These are phyloP conservation scores for Cryptosporidium ryanae DNA, from an alignment of 169 alveolate species.

Conservation along the genomic window DNA sequence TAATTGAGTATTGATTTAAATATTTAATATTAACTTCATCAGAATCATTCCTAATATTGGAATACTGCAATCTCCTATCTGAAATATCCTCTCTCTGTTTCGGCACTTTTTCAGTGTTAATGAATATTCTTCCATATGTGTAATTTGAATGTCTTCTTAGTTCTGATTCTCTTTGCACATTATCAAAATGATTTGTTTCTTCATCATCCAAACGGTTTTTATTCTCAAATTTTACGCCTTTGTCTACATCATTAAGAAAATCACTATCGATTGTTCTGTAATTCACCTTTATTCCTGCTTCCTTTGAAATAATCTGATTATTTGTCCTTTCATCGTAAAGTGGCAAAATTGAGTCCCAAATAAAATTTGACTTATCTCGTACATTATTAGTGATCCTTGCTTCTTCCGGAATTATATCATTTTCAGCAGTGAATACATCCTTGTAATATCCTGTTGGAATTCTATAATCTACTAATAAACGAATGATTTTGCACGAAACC, in stretches of 20 bases:
- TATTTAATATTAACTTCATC: neutral
- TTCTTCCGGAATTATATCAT: neutral
- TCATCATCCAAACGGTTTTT: neutral
- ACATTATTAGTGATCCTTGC: neutral
- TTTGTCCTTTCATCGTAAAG: constrained; percentile 32
- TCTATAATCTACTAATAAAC: neutral
- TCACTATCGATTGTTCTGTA: neutral
- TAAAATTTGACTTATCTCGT: constrained; percentile 31
- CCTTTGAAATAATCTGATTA: constrained; percentile 10
- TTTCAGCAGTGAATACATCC: constrained; percentile 8
- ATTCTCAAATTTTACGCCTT: constrained; percentile 3
- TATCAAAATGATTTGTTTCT: no score
- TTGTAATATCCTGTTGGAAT: constrained; percentile 10
- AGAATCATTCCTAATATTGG: neutral
- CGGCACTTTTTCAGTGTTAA: neutral
- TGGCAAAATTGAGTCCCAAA: constrained; percentile 51
- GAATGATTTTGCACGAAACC: constrained; percentile 5
- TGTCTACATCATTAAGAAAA: neutral
- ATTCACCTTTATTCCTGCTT: constrained; percentile 8
- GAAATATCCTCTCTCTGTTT: neutral
- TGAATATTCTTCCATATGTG: constrained; percentile 24
- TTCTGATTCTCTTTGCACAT: neutral
- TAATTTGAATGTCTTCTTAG: constrained; percentile 12
- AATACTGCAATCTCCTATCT: neutral
- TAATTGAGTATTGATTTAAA: constrained; percentile 3